Evolutionary conservation across 805 yeast species (phyloP).

Genomic region (Wickerhamomyces sydowiorum): DNA sequence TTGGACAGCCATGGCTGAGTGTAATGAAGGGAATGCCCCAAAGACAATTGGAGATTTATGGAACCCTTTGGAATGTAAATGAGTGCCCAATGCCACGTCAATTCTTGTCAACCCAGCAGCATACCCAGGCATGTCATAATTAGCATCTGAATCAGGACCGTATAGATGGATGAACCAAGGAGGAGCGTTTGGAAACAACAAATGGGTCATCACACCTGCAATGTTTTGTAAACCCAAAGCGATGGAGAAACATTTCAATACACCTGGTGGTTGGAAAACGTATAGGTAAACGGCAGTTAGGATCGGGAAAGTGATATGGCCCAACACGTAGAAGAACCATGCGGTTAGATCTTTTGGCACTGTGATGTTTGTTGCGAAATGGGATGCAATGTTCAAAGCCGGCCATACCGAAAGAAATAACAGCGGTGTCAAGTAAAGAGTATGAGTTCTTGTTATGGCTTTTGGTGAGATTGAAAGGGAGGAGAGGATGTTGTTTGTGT

Average conservation of each 20-base stretch:
- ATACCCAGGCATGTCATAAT: slow-evolving; percentile 59
- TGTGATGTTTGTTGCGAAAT: slow-evolving; percentile 35
- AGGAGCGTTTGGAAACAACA: slow-evolving; percentile 64
- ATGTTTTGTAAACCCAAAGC: slow-evolving; percentile 57
- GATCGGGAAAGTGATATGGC: slow-evolving; percentile 57
- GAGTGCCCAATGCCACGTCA: slow-evolving; percentile 59
- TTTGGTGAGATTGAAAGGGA: slow-evolving; percentile 7
- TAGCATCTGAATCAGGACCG: slow-evolving; percentile 49
- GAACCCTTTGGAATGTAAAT: slow-evolving; percentile 54
- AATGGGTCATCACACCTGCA: slow-evolving; percentile 53
- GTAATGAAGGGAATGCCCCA: slow-evolving; percentile 60
- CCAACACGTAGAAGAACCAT: slow-evolving; percentile 56
- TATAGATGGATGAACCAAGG: slow-evolving; percentile 67
- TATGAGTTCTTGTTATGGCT: slow-evolving; percentile 7
- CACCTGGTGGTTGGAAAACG: slow-evolving; percentile 64
- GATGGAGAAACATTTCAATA: slow-evolving; percentile 45
- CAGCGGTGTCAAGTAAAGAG: slow-evolving; percentile 23
- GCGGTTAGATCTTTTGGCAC: slow-evolving; percentile 48
- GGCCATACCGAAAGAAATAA: slow-evolving; percentile 42
- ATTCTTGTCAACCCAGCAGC: slow-evolving; percentile 67
- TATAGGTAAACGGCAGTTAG: slow-evolving; percentile 58
- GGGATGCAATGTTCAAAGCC: slow-evolving; percentile 39
- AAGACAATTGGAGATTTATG: slow-evolving; percentile 65
- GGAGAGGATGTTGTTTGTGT: slow-evolving; percentile 1
- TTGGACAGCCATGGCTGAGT: slow-evolving; percentile 60